These are phyloP conservation scores for Cyclocybe aegerita DNA, from an alignment of 768 basidiomycete genomes.

Conservation along the genomic window DNA sequence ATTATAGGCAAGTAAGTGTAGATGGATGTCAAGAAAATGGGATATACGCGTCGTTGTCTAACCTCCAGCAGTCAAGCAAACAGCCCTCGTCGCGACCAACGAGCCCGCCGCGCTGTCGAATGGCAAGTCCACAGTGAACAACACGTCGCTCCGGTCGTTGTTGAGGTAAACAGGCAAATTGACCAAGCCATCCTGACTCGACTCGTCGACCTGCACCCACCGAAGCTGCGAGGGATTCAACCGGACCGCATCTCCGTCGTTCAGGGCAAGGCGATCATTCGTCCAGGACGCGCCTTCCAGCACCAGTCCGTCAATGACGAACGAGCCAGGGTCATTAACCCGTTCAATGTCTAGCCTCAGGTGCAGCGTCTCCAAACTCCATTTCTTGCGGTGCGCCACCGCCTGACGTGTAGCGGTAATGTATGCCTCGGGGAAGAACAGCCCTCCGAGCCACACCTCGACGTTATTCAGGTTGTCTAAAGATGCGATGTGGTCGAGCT, in stretches of 20 bases:
- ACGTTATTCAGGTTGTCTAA: constrained; percentile 64
- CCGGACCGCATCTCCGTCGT: constrained; percentile 79
- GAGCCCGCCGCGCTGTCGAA: constrained; percentile 67
- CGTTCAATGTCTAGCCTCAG: constrained; percentile 81
- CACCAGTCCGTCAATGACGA: constrained; percentile 84
- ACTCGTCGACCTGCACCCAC: constrained; percentile 70
- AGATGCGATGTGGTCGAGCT: constrained; percentile 71
- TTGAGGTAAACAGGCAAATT: constrained; percentile 94
- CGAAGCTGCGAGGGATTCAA: constrained; percentile 81
- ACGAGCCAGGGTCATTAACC: constrained; percentile 75
- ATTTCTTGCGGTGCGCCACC: constrained; percentile 89
- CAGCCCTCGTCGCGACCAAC: constrained; percentile 82
- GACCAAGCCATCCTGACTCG: constrained; percentile 45
- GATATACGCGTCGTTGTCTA: constrained; percentile 23
- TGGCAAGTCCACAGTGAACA: constrained; percentile 87
- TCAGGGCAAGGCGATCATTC: constrained; percentile 68
- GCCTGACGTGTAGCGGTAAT: constrained; percentile 94
- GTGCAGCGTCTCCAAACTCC: constrained; percentile 88
- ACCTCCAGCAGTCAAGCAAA: constrained; percentile 84
- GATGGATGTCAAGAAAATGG: neutral
- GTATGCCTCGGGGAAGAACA: constrained; percentile 97
- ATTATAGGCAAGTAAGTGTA: neutral
- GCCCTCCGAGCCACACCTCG: constrained; percentile 88
- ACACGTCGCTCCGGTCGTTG: constrained; percentile 80
- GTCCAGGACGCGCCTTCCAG: constrained; percentile 87